These are phyloP conservation scores for Lepidopterella palustris DNA, from an alignment of 495 filamentous ascomycete genomes.

Conservation along the genomic window DNA sequence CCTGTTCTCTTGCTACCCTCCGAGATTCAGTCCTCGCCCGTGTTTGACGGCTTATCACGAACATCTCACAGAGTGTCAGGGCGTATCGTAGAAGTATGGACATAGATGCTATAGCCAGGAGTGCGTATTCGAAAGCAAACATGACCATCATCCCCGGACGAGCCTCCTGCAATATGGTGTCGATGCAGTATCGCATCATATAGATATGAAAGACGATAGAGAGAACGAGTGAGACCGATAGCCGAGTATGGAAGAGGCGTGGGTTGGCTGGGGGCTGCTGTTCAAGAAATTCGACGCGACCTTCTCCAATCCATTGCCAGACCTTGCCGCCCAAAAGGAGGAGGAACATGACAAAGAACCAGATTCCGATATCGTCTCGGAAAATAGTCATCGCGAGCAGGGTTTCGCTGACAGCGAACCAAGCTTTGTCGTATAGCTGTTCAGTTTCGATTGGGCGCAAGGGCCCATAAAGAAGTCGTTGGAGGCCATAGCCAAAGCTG, in stretches of 20 bases:
- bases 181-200: constrained; percentile 72
- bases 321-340: constrained; percentile 87
- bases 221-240: constrained; percentile 69
- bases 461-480: constrained; percentile 83
- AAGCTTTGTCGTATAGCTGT: constrained; percentile 92
- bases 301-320: constrained; percentile 97
- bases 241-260: constrained; percentile 75
- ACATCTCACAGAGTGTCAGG: constrained; percentile 71
- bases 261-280: constrained; percentile 92
- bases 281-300: constrained; percentile 86
- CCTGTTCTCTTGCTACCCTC: constrained; percentile 49
- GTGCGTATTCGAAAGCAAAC: constrained; percentile 96
- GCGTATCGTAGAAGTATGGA: constrained; percentile 73
- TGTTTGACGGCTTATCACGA: constrained; percentile 64
- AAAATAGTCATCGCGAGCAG: constrained; percentile 99
- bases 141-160: constrained; percentile 99
- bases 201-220: constrained; percentile 69
- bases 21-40: constrained; percentile 55
- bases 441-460: constrained; percentile 92
- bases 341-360: constrained; percentile 95
- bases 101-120: constrained; percentile 69
- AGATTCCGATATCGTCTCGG: constrained; percentile 83
- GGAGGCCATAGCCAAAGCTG: constrained; percentile 74
- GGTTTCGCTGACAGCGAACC: constrained; percentile 96
- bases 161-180: constrained; percentile 74